These are phyloP conservation scores for Catunica adiposa DNA, from an alignment of 2,329 filamentous ascomycete species.

Conservation along the genomic window DNA sequence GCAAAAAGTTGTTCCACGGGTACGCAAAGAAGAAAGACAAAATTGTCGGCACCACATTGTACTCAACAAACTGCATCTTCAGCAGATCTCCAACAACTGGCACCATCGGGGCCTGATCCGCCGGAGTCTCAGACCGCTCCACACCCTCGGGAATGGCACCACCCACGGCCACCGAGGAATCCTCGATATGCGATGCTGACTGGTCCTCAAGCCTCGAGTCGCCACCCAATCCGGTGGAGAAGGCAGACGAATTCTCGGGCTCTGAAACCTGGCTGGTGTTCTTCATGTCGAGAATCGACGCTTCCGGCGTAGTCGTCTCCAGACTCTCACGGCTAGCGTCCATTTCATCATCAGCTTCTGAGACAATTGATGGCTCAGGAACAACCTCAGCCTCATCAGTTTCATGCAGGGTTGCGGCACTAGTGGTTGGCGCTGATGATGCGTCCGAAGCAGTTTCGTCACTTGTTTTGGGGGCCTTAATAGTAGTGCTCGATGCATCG, in stretches of 20 bases:
- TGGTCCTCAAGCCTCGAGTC: conserved; percentile 10
- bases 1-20: conserved; percentile 98
- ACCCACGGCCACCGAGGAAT: not conserved
- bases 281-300: conserved; percentile 12
- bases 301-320: conserved; percentile 9
- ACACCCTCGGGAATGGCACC: not conserved
- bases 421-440: not conserved
- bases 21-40: conserved; percentile 98
- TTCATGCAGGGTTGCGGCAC: not conserved
- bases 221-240: conserved; percentile 10
- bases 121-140: not conserved
- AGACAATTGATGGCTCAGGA: conserved; percentile 14
- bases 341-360: conserved; percentile 12
- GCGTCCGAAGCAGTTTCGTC: not conserved
- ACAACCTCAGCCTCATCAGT: conserved; percentile 11
- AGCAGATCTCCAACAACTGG: conserved; percentile 83
- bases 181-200: conserved; percentile 1
- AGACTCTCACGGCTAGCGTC: conserved; percentile 12
- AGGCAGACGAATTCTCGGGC: conserved; percentile 14
- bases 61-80: conserved; percentile 91
- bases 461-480: not conserved
- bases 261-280: conserved; percentile 13
- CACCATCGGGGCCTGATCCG: not conserved
- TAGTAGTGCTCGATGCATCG: not conserved
- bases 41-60: conserved; percentile 88